Evolutionary conservation across 2,329 filamentous ascomycete species (phyloP).

Genomic region (Colletotrichum abscissum): DNA sequence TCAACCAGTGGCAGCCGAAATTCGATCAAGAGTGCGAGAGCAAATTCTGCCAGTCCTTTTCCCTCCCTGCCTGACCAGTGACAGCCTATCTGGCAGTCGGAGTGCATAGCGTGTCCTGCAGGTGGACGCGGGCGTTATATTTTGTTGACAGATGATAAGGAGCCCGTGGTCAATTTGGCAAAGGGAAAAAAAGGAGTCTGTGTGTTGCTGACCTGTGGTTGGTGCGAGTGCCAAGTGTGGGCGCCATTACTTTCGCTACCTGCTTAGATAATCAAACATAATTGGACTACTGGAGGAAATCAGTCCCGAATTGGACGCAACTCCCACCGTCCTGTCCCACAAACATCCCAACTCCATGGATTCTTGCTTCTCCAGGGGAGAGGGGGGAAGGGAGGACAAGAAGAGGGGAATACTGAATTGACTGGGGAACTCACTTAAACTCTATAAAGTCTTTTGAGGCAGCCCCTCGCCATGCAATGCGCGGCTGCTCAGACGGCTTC

Average conservation of each 20-base stretch:
- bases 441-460: slow-evolving; percentile 8
- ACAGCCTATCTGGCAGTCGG: too few species aligned
- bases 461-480: background rate
- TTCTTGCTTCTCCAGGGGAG: background rate
- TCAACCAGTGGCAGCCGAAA: background rate
- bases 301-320: background rate
- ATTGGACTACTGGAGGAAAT: background rate
- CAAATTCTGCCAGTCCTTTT: background rate
- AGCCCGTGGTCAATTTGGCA: background rate
- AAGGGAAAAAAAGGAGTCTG: background rate
- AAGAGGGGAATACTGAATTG: background rate
- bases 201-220: background rate
- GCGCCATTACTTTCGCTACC: background rate
- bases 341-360: slow-evolving; percentile 6
- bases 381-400: too few species aligned
- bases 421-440: background rate
- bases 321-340: background rate
- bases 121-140: background rate
- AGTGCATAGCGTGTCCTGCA: background rate
- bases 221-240: background rate
- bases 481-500: background rate
- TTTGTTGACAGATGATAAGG: background rate
- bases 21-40: background rate
- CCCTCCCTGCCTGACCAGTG: background rate
- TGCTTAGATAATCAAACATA: background rate